phyloP scores from a whole-genome alignment of 352 stramenopile species.

The Phytophthora sojae region DNA sequence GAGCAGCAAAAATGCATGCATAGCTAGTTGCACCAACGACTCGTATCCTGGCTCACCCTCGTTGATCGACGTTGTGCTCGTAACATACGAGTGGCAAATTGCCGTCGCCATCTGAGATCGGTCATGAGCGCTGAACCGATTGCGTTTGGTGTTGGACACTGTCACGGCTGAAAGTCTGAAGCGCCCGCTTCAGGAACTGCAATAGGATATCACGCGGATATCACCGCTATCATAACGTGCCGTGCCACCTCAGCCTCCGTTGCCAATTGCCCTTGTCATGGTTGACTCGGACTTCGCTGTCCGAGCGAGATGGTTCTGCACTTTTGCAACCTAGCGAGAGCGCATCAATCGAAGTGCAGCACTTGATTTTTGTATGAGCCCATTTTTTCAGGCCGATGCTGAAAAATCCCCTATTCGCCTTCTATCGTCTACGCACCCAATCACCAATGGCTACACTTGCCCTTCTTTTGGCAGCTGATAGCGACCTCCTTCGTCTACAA shows the following conservation, averaged over 20 bases:
- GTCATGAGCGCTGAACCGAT: background rate
- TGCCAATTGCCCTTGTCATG: background rate
- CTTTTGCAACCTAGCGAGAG: no score
- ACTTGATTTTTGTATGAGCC: constrained; percentile 21
- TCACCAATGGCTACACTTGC: background rate
- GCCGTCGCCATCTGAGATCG: background rate
- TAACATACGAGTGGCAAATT: no score
- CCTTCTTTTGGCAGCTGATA: background rate
- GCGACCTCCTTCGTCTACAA: background rate
- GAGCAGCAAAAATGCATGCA: no score
- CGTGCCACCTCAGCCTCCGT: background rate
- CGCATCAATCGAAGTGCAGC: constrained; percentile 1
- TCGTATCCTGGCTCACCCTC: no score
- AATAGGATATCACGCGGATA: background rate
- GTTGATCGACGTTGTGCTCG: no score
- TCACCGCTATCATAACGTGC: background rate
- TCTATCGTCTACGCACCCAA: background rate
- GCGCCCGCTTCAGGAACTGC: background rate
- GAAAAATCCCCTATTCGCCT: background rate
- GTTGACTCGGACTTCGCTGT: background rate
- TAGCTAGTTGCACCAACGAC: no score
- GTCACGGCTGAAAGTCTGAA: background rate
- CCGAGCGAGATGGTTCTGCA: background rate
- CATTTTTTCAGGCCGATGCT: constrained; percentile 1
- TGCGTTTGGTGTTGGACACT: background rate